Evolutionary conservation across 1,284 basidiomycete genomes (phyloP).

Genomic region (Trametes pubescens): DNA sequence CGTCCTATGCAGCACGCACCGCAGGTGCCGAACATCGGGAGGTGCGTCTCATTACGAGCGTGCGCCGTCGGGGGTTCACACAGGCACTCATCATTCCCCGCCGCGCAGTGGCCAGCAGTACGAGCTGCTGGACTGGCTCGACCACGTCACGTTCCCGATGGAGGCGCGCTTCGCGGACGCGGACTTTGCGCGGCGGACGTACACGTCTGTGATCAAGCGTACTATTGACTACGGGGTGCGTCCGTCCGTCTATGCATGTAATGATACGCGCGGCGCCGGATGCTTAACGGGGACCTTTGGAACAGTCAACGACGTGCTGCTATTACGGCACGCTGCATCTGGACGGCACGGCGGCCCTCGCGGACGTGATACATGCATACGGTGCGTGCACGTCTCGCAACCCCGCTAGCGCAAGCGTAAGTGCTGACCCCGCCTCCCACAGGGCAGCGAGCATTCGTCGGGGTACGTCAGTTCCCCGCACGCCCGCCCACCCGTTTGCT

Average conservation of each 20-base stretch:
- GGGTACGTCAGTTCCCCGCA: slow-evolving; percentile 55
- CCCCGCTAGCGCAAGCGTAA: background rate
- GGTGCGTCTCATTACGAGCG: slow-evolving; percentile 45
- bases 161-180: slow-evolving; percentile 84
- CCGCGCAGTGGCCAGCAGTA: slow-evolving; percentile 74
- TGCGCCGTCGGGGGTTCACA: background rate
- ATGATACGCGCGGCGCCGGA: background rate
- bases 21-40: slow-evolving; percentile 87
- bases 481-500: slow-evolving; percentile 7
- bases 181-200: slow-evolving; percentile 76
- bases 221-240: slow-evolving; percentile 82
- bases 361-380: slow-evolving; percentile 72
- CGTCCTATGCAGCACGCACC: slow-evolving; percentile 74
- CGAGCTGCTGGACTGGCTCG: slow-evolving; percentile 93
- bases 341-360: slow-evolving; percentile 83
- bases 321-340: slow-evolving; percentile 91
- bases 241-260: slow-evolving; percentile 20
- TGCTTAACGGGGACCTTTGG: background rate
- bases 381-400: slow-evolving; percentile 52
- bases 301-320: slow-evolving; percentile 91
- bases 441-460: slow-evolving; percentile 91
- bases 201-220: slow-evolving; percentile 78
- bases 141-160: slow-evolving; percentile 88
- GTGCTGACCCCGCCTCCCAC: slow-evolving; percentile 9
- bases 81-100: slow-evolving; percentile 4